Base-by-base conservation (phyloP, 2,329 filamentous ascomycete genomes). In the Metarhizium sp. region DNA sequence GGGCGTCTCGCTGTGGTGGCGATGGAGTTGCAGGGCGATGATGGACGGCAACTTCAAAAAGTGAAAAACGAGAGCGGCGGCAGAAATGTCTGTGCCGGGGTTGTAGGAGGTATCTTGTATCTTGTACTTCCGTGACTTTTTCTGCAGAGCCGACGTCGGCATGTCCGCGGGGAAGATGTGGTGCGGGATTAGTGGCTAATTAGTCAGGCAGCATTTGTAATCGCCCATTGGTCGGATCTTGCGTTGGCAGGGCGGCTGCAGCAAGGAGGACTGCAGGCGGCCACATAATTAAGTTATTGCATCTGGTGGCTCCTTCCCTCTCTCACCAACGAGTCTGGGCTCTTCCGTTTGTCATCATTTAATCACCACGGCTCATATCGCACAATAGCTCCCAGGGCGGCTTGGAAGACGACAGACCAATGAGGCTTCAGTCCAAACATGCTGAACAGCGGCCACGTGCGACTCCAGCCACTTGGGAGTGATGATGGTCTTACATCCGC, bases 91-190 rank as follows among this genome's bases (percentile, higher is more conserved):
- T 16, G 45, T 48, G 18, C 13, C 7, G 43, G 25, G 34, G 45
- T 20, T 40, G 51, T 14, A 16, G 14, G 25, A 46, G 34, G 7
- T 36, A 36, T 36, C 34, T 16, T 50, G 48, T 29, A 14, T 49
- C 32, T 51, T 43, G 50, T 42, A 51, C 29, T 34, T 36, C 13
- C 25, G 43, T 46, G 13, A 48, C 18, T 30, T 48, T 53, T 53
- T 38, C 29, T 48, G 52, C 45, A 48, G 11, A 53, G 43, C 51
- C 51, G 51, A 53, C 42, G 51, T 48, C 51, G 51, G 52, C 52
- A 49, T 6, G 47, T 20, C 47, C 29, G 32, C 47, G 40, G 51
- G 43, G 30, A 11, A 45, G 8, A 30, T 30, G 11, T 16, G 36
- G 14, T 11, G n/a, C 11, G 13, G 43, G 13, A 25, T 46, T 0